Evolutionary conservation across 2,329 filamentous ascomycete genomes (phyloP).

Genomic region (Cryphonectria radicalis): DNA sequence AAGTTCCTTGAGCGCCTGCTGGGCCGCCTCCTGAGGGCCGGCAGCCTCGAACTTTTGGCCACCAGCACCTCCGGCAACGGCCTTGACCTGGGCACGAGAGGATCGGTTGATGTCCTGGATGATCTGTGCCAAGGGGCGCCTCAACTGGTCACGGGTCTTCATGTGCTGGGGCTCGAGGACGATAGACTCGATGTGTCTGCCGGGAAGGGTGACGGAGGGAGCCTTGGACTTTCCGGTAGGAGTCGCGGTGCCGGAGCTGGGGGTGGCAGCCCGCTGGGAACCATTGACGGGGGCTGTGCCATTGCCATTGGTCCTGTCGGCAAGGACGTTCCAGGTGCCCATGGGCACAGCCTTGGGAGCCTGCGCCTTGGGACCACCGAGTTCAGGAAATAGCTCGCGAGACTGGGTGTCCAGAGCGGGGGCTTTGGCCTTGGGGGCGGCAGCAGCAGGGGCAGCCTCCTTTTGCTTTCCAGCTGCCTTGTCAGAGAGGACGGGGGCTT

Average conservation of each 20-base stretch:
- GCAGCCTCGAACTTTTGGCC: conserved; percentile 81
- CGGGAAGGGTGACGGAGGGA: conserved; percentile 74
- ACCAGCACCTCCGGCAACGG: conserved; percentile 73
- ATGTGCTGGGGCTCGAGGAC: conserved; percentile 76
- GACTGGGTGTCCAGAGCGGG: conserved; percentile 77
- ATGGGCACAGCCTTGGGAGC: conserved; percentile 64
- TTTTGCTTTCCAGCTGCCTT: conserved; percentile 74
- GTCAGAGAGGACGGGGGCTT: conserved; percentile 56
- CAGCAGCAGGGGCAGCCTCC: conserved; percentile 29
- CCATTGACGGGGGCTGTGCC: conserved; percentile 62
- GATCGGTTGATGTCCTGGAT: conserved; percentile 91
- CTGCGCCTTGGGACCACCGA: conserved; percentile 74
- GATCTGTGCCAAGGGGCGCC: conserved; percentile 82
- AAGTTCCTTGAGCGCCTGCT: conserved; percentile 87
- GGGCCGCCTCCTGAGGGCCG: conserved; percentile 81
- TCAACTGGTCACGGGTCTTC: conserved; percentile 75
- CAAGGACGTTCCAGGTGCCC: conserved; percentile 70
- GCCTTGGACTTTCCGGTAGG: conserved; percentile 46
- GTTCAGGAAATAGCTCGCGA: conserved; percentile 90
- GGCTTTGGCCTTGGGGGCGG: conserved; percentile 39
- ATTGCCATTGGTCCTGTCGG: conserved; percentile 58
- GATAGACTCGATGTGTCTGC: conserved; percentile 79
- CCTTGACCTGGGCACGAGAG: conserved; percentile 83
- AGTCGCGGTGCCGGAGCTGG: conserved; percentile 62
- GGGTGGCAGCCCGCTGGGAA: conserved; percentile 64